Conservation (phyloP, 345 rosid genomes). For the Dipteronia dyeriana region DNA sequence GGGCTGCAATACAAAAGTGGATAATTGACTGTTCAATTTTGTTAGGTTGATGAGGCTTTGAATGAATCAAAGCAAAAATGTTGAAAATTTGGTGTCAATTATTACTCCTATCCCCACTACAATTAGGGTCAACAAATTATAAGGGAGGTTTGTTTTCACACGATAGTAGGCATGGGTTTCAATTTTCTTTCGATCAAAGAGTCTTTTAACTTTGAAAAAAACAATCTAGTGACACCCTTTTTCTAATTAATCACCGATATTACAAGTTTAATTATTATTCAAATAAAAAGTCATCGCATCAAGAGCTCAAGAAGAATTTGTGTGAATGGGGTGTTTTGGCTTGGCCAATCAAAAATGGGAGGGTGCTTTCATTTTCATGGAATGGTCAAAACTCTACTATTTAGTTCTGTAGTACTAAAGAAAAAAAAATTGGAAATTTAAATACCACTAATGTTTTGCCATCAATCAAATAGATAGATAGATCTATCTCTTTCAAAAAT, state of each 20-base stretch:
- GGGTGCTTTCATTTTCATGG: slow-evolving; percentile 17
- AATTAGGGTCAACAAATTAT: neutral
- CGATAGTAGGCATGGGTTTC: neutral
- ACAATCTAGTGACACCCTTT: neutral
- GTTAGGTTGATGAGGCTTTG: neutral
- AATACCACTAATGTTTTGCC: slow-evolving; percentile 10
- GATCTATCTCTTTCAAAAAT: neutral
- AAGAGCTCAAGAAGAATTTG: neutral
- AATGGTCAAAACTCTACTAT: slow-evolving; percentile 14
- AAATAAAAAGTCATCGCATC: neutral
- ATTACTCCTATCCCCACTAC: neutral
- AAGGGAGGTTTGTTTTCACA: neutral
- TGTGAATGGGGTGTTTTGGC: neutral
- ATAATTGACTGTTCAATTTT: neutral
- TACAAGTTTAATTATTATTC: no score
- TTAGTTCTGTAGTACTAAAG: neutral
- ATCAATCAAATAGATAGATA: neutral
- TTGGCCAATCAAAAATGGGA: neutral
- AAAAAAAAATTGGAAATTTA: neutral
- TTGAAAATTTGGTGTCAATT: neutral
- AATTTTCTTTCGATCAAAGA: neutral
- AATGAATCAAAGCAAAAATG: slow-evolving; percentile 7
- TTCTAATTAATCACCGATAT: neutral
- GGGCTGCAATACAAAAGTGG: no score
- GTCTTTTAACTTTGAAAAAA: no score